Base-by-base conservation (phyloP, 495 filamentous ascomycete genomes). In the Aspergillus cavernicola region DNA sequence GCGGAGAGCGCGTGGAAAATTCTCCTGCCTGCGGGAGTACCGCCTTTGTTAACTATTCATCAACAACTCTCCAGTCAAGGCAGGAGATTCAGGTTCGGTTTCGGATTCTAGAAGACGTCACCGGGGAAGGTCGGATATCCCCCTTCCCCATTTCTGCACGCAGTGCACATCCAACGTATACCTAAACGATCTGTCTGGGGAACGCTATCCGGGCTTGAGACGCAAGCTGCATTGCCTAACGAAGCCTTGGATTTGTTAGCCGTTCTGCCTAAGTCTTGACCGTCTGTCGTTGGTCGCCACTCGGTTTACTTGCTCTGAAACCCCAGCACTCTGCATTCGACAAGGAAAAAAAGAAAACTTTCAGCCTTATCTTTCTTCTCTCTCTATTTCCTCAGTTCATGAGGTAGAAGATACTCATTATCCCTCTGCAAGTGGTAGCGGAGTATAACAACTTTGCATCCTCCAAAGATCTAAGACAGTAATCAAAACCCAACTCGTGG, bases 1-100 rank as follows among this genome's bases (percentile, higher is more conserved):
- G 53, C 52, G 52, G 36, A 44, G 39, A 61, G 59, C 52, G 56
- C 60, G 60, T 63, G 60, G 60, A 63, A 63, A 59, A 57, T 57
- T 57, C 50, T 57, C 54, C 41, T 40, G 28, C 20, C 4, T 11
- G n/a, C 13, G 26, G 23, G 46, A 48, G 37, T 48, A 38, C 41
- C 31, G 39, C 43, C 36, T 53, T 33, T 22, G 35, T 42, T 53
- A 44, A 40, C 40, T 35, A 45, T 44, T 44, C 24, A 47, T 18
- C 33, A 46, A 51, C 39, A 50, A 43, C 55, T 31, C 37, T 35
- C 15, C 40, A 6, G 32, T 41, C 26, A 33, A 32, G 24, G 39
- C 31, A 45, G 15, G 9, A 28, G 24, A 4, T 28, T 28, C 24
- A 42, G 50, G 39, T 24, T 43, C 40, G 41, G 44, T 19, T 39